Evolutionary conservation across 2,329 filamentous ascomycete genomes (phyloP).

Genomic region (Beauveria australis): DNA sequence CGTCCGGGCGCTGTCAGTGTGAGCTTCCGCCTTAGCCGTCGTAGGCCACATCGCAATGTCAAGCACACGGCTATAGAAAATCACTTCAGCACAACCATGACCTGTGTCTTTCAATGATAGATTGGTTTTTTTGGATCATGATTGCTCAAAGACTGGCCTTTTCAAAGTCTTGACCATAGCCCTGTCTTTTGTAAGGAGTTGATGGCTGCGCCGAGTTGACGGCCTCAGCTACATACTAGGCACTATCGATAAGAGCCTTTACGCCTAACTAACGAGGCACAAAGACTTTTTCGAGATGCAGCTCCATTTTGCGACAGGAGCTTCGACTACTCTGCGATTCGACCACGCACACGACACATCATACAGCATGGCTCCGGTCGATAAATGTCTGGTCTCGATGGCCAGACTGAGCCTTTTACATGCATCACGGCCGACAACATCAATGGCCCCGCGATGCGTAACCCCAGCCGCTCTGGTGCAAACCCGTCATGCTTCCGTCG

Average conservation of each 20-base stretch:
- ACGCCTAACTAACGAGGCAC: slow-evolving; percentile 22
- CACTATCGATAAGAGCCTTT: slow-evolving; percentile 10
- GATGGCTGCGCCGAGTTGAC: no score
- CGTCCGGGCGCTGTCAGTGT: no score
- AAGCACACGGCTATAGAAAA: no score
- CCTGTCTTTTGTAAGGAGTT: no score
- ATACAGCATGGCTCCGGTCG: slow-evolving; percentile 39
- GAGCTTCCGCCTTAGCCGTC: no score
- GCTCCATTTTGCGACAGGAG: slow-evolving; percentile 12
- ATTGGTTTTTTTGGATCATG: no score
- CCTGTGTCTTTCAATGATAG: no score
- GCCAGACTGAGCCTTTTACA: slow-evolving; percentile 40
- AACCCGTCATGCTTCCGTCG: slow-evolving; percentile 32
- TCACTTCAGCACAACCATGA: no score
- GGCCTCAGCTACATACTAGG: background rate
- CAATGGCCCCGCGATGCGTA: slow-evolving; percentile 40
- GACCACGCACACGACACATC: background rate
- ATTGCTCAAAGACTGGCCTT: no score
- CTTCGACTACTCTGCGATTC: background rate
- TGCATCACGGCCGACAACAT: slow-evolving; percentile 31
- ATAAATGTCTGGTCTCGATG: slow-evolving; percentile 47
- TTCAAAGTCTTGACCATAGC: no score
- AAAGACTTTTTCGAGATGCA: background rate
- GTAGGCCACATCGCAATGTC: no score
- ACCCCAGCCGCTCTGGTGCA: slow-evolving; percentile 37